These are phyloP conservation scores for Hypoxylon fragiforme DNA, from an alignment of 495 filamentous ascomycete species.

Conservation along the genomic window DNA sequence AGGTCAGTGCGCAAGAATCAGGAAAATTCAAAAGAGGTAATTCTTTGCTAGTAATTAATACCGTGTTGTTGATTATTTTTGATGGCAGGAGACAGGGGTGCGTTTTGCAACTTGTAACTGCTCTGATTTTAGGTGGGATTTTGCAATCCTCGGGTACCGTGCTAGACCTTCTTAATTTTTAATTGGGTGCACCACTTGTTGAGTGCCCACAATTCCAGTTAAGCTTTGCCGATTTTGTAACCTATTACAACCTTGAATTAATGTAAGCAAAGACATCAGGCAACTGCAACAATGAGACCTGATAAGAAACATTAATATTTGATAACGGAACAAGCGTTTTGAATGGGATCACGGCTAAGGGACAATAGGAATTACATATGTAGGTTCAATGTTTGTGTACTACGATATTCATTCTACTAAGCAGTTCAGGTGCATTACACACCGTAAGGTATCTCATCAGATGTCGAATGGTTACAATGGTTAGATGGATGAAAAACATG, in stretches of 20 bases:
- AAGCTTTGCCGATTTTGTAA: slow-evolving; percentile 21
- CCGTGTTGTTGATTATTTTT: slow-evolving; percentile 36
- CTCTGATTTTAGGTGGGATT: slow-evolving; percentile 38
- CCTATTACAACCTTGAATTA: slow-evolving; percentile 8
- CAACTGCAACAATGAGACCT: too few relatives aligned
- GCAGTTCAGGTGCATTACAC: too few relatives aligned
- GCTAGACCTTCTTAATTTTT: slow-evolving; percentile 25
- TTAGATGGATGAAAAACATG: too few relatives aligned
- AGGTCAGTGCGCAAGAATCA: slow-evolving; percentile 30
- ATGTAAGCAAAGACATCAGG: slow-evolving; percentile 2
- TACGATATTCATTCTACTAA: too few relatives aligned
- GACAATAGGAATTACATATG: too few relatives aligned
- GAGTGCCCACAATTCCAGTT: background rate
- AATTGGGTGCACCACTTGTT: slow-evolving; percentile 35
- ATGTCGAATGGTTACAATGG: too few relatives aligned
- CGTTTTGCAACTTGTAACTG: slow-evolving; percentile 33
- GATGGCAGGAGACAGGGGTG: slow-evolving; percentile 40
- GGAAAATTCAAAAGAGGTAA: slow-evolving; percentile 15
- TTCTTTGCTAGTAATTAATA: too few relatives aligned
- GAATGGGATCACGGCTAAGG: too few relatives aligned
- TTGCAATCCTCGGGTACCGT: slow-evolving; percentile 16
- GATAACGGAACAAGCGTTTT: too few relatives aligned
- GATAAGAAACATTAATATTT: too few relatives aligned
- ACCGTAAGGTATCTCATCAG: too few relatives aligned
- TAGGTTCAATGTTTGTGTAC: too few relatives aligned